Base-by-base conservation (phyloP, 257 asterid species). In the Nicotiana obtusifolia region DNA sequence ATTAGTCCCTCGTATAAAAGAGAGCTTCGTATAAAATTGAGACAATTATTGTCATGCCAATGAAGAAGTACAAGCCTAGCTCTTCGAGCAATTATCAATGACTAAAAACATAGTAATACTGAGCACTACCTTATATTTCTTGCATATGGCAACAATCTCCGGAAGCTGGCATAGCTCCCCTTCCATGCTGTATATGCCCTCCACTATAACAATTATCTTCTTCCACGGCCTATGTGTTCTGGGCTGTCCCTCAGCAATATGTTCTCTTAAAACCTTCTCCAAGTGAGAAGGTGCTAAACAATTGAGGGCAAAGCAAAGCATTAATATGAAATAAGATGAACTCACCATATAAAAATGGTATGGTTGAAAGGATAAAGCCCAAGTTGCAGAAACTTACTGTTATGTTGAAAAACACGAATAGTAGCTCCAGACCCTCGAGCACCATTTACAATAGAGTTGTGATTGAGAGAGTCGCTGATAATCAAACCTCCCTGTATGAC, bases 381-480 rank as follows among this genome's bases (percentile, higher is more conserved):
- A 62, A 47, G 66, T 66, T 59, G 62, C 59, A 53, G 52, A 78
- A 65, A 87, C 95, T 81, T 83, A 96, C 98, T 94, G 86, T 96
- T 96, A 84, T 96, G 99, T 90, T 94, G 99, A 81, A 96, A 96
- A 77, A 96, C 98, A 75, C 98, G 92, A 83, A 96, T 81, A 76
- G 98, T 92, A 76, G 98, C 99, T 82, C 98, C 98, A 79, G 98
- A 94, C 67, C 99, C 99, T 83, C 99, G 93, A 59, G 99, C 99
- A 30, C 99, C 99, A 85, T 94, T 96, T 67, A 96, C 98, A 56
- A 94, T 96, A 26, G 99, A 96, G 87, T 96, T 96, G 86, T 96
- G 99, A 88, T 96, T 96, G 84, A 96, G 84, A 65, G 99, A 96
- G 85, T 96, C 99, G 78, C 99, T 94, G 82, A 96, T 94, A 22